phyloP scores from a whole-genome alignment of 495 filamentous ascomycete genomes.

The Oidiodendron maius region DNA sequence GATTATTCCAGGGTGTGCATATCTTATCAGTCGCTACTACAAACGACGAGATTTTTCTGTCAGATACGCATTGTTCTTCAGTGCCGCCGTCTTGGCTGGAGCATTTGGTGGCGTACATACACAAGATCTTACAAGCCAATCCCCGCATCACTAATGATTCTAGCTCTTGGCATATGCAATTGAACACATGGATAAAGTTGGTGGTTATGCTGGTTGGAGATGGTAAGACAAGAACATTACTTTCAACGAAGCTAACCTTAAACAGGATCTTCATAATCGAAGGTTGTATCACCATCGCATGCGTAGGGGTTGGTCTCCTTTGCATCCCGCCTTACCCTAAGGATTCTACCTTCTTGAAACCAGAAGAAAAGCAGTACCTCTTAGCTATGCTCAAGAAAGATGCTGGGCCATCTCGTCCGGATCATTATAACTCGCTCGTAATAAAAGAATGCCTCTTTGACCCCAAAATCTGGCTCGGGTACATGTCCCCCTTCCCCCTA shows the following conservation, averaged over 20 bases:
- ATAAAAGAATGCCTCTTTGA: slow-evolving; percentile 40
- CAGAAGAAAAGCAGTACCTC: slow-evolving; percentile 38
- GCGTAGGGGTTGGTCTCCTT: slow-evolving; percentile 38
- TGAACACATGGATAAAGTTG: slow-evolving; percentile 44
- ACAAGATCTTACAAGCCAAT: neutral
- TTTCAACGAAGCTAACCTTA: neutral
- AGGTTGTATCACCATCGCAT: slow-evolving; percentile 41
- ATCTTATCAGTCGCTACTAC: neutral
- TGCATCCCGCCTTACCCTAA: slow-evolving; percentile 52
- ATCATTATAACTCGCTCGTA: slow-evolving; percentile 37
- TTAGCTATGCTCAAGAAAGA: slow-evolving; percentile 37
- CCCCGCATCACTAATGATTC: neutral
- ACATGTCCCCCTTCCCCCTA: neutral
- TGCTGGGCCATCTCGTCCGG: slow-evolving; percentile 15
- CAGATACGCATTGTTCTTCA: neutral
- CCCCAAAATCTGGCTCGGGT: slow-evolving; percentile 49
- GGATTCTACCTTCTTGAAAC: slow-evolving; percentile 38
- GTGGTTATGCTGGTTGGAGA: slow-evolving; percentile 37
- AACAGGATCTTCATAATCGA: slow-evolving; percentile 44
- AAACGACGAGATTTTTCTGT: neutral
- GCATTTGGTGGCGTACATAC: neutral
- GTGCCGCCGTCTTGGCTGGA: neutral
- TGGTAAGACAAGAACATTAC: slow-evolving; percentile 23
- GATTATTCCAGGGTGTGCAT: neutral
- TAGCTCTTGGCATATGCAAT: slow-evolving; percentile 52